A percentile compares a stretch with the other conserved stretches of the same genome.
phyloP scores from a whole-genome alignment of 768 basidiomycete species.

The Hemileccinum impolitum region DNA sequence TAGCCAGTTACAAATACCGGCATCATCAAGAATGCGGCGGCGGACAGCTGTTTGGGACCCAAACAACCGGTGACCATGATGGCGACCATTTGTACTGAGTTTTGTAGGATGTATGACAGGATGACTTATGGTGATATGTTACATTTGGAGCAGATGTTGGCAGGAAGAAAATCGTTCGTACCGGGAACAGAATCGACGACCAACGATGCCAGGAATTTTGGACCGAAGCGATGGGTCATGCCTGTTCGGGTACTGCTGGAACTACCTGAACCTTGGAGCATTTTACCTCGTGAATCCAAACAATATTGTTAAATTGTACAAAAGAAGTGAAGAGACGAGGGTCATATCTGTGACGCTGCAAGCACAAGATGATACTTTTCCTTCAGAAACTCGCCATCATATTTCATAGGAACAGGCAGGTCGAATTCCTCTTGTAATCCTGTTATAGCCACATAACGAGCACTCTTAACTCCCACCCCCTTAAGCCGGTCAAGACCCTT shows the following conservation, averaged over 20 bases:
- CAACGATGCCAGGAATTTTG: slow-evolving; percentile 44
- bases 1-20: slow-evolving; percentile 76
- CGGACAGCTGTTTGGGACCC: slow-evolving; percentile 67
- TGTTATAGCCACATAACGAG: too few species aligned
- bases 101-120: slow-evolving; percentile 68
- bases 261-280: too few species aligned
- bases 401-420: too few species aligned
- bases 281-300: too few species aligned
- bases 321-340: too few species aligned
- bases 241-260: slow-evolving; percentile 27
- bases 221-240: slow-evolving; percentile 20
- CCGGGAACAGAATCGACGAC: slow-evolving; percentile 59
- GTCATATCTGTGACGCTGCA: too few species aligned
- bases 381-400: too few species aligned
- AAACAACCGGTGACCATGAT: slow-evolving; percentile 63
- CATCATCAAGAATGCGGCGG: slow-evolving; percentile 73
- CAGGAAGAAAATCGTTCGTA: slow-evolving; percentile 22
- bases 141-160: not conserved
- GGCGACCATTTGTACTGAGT: slow-evolving; percentile 69
- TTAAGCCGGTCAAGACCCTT: too few species aligned
- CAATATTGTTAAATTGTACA: too few species aligned
- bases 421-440: too few species aligned
- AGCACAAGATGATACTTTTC: too few species aligned
- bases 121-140: slow-evolving; percentile 42
- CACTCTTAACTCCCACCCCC: too few species aligned